A percentile compares a stretch with the other conserved stretches of the same genome.
These are phyloP conservation scores for Colletotrichum sidae DNA, from an alignment of 2,329 filamentous ascomycete species.

Conservation along the genomic window DNA sequence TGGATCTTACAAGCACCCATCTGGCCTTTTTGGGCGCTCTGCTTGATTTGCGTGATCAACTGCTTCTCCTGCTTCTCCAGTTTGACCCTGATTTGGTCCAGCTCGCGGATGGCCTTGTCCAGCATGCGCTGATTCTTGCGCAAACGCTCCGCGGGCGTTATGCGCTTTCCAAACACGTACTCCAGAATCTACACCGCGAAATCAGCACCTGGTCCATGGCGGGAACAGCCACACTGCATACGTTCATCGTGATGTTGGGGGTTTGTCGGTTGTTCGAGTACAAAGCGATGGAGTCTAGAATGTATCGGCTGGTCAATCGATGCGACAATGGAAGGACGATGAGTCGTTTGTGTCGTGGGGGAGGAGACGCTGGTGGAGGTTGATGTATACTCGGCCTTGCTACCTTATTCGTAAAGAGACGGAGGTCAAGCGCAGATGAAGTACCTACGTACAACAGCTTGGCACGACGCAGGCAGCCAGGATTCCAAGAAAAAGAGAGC, in stretches of 20 bases:
- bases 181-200: constrained; percentile 82
- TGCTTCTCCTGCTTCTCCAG: constrained; percentile 99
- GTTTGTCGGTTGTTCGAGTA: not conserved
- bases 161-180: constrained; percentile 99
- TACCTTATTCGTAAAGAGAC: constrained; percentile 28
- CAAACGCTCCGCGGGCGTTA: constrained; percentile 93
- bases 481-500: constrained; percentile 27
- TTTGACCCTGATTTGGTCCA: constrained; percentile 94
- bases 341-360: constrained; percentile 14
- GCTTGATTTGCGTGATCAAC: constrained; percentile 94
- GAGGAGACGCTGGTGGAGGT: constrained; percentile 27
- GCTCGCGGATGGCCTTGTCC: constrained; percentile 95
- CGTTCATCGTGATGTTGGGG: constrained; percentile 64
- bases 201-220: constrained; percentile 36
- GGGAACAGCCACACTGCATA: constrained; percentile 47
- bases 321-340: constrained; percentile 11
- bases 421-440: not conserved
- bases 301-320: not conserved
- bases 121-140: constrained; percentile 96
- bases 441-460: constrained; percentile 33
- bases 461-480: constrained; percentile 27
- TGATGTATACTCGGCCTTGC: constrained; percentile 24
- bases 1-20: constrained; percentile 99
- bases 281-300: not conserved
- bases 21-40: constrained; percentile 97